Percentiles rank a stretch among this genome's conserved stretches.
Evolutionary conservation across 148 eudicot species (phyloP).

Genomic region (Rhododendron ferrugineum): DNA sequence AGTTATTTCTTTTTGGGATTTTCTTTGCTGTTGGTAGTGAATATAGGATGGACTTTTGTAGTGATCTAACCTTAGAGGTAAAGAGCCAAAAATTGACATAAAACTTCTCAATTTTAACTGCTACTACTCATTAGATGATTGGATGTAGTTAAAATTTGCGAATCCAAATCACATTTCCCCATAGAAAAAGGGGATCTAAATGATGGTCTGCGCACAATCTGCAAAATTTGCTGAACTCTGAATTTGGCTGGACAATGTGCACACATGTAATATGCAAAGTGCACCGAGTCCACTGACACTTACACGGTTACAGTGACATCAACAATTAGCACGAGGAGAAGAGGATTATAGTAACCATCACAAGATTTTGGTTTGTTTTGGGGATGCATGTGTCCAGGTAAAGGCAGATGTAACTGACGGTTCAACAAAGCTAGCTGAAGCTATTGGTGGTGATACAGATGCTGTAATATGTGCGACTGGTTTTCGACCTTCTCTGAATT

Average conservation of each 20-base stretch:
- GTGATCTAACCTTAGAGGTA: neutral
- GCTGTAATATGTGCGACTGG: slow-evolving; percentile 95
- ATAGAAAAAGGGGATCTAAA: neutral
- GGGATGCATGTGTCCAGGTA: slow-evolving; percentile 39
- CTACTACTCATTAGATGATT: neutral
- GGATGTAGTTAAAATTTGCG: neutral
- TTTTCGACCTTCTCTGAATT: slow-evolving; percentile 72
- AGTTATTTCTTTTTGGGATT: neutral
- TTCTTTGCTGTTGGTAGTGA: neutral
- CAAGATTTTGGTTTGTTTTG: neutral
- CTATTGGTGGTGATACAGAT: slow-evolving; percentile 72
- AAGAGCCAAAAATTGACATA: neutral
- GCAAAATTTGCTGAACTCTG: neutral
- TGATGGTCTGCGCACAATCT: neutral
- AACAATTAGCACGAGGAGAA: neutral
- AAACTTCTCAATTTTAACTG: neutral
- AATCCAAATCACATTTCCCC: neutral
- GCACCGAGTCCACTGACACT: neutral
- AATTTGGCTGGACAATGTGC: neutral
- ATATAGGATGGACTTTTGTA: neutral
- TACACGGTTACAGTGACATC: neutral
- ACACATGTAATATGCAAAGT: neutral
- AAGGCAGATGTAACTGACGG: slow-evolving; percentile 96
- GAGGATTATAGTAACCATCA: neutral
- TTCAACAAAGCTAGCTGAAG: slow-evolving; percentile 66